Evolutionary conservation across 306 rosid genomes (phyloP), one percentile per base, ranked within the genome.

Genomic region (Ochetophila trinervis): DNA sequence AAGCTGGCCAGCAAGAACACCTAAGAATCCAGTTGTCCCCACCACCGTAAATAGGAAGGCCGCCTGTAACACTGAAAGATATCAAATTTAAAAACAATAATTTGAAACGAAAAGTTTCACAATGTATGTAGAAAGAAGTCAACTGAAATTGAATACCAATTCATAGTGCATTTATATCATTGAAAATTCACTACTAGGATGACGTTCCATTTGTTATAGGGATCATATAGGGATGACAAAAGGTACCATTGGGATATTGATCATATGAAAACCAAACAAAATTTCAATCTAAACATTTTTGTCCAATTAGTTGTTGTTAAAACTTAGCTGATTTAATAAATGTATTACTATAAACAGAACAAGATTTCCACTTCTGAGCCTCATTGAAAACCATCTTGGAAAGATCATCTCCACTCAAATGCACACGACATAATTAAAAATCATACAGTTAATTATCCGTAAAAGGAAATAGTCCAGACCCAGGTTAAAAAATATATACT

Each of bases 11-110:
- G 97, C 88, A 63, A 93, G 79, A 83, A 87, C 68, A 59, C 69
- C 98, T 27, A 89, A 79, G 81, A 89, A 86, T 68, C 98, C 91
- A 6, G 97, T 84, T 56, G 91, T 81, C 44, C 98, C 98, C 62
- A 89, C 98, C 76, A 93, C 97, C n/a, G 97, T 89, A 74, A 87
- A 93, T 52, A 93, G 96, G 77, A 93, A 93, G 79, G 97, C 96
- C 40, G 94, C 98, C 94, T 89, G 91, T 78, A 73, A 37, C 60
- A 80, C 79, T 59, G 74, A 74, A 36, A 63, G n/a, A 70, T 63
- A 44, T 59, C 62, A 73, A 40, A 42, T 68, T 50, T 65, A 66
- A 56, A 53, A 76, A 72, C 51, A 62, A 44, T 55, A 58, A 9
- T 18, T 55, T 70, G 63, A 54, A 57, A 66, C 18, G 63, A 53